Evolutionary conservation across 2,329 filamentous ascomycete genomes (phyloP).

Genomic region (Fulvia fulva): DNA sequence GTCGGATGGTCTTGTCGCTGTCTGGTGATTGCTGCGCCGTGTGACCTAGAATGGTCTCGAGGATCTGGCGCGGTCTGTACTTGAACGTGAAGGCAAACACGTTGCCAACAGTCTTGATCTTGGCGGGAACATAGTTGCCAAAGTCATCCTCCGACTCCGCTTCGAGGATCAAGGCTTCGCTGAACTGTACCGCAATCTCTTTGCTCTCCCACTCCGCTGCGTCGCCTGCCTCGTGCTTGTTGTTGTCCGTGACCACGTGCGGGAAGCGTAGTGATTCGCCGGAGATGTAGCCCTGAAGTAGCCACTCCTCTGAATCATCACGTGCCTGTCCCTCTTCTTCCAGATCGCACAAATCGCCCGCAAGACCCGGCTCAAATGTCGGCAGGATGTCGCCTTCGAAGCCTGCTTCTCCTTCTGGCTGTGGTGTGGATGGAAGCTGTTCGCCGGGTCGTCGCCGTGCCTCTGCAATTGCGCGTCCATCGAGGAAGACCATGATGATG

Average conservation of each 20-base stretch:
- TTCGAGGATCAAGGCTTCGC: not conserved
- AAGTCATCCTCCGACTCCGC: not conserved
- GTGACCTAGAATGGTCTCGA: not conserved
- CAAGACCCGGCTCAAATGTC: not conserved
- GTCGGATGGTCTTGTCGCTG: not conserved
- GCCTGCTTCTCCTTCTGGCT: not conserved
- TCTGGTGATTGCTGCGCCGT: not conserved
- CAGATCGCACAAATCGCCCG: not conserved
- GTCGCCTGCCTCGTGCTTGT: not conserved
- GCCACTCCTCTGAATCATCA: not conserved
- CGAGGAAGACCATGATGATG: not conserved
- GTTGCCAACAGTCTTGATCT: not conserved
- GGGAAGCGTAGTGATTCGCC: not conserved
- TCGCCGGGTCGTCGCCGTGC: not conserved
- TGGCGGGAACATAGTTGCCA: not conserved
- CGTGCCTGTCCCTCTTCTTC: not conserved
- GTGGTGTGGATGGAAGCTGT: not conserved
- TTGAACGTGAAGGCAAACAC: constrained; percentile 3
- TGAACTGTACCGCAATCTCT: constrained; percentile 5
- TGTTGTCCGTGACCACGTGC: not conserved
- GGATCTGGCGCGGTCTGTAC: constrained; percentile 1
- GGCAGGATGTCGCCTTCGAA: not conserved
- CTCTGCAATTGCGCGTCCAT: not conserved
- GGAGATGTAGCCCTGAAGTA: not conserved
- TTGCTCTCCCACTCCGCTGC: not conserved